Percentiles rank a stretch among this genome's conserved stretches.
Conservation (phyloP, 164 flowering plant genomes). For the Liriodendron chinense region DNA sequence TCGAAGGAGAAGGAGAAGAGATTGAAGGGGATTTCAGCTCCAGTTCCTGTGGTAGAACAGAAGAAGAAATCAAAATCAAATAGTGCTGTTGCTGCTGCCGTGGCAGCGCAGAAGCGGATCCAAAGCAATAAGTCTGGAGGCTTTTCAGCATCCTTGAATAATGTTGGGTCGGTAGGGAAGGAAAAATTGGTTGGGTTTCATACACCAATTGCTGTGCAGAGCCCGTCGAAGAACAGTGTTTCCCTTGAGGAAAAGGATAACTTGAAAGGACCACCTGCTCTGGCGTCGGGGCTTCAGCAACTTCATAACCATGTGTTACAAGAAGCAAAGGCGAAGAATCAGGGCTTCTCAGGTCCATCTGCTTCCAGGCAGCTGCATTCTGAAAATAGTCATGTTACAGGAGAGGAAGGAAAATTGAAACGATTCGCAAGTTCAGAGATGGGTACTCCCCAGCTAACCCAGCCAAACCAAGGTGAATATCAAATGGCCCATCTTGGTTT, state of each 20-base stretch:
- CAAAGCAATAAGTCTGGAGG: conserved; percentile 8
- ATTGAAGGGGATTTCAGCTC: conserved; percentile 1
- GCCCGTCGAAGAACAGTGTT: conserved; percentile 6
- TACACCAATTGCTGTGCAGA: conserved; percentile 5
- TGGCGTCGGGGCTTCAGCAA: conserved; percentile 5
- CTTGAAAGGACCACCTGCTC: conserved; percentile 7
- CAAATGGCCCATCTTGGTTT: background rate
- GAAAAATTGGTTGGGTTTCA: conserved; percentile 4
- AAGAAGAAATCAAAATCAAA: conserved; percentile 15
- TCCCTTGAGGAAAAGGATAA: conserved; percentile 9
- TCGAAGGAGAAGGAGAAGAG: conserved; percentile 23
- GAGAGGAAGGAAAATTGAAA: conserved; percentile 9
- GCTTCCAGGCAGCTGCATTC: conserved; percentile 7
- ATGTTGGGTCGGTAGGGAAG: conserved; percentile 5
- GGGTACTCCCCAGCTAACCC: conserved; percentile 4
- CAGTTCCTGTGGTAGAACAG: conserved; percentile 6
- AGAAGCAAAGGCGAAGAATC: conserved; percentile 15
- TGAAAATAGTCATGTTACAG: conserved; percentile 4
- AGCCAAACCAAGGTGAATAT: conserved; percentile 14
- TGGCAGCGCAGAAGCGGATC: conserved; percentile 18
- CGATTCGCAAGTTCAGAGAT: background rate
- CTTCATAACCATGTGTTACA: conserved; percentile 2
- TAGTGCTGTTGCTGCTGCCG: conserved; percentile 16
- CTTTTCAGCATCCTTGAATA: background rate
- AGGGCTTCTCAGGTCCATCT: conserved; percentile 6